phyloP scores from a whole-genome alignment of 805 yeast genomes.

The Suhomyces emberorum region DNA sequence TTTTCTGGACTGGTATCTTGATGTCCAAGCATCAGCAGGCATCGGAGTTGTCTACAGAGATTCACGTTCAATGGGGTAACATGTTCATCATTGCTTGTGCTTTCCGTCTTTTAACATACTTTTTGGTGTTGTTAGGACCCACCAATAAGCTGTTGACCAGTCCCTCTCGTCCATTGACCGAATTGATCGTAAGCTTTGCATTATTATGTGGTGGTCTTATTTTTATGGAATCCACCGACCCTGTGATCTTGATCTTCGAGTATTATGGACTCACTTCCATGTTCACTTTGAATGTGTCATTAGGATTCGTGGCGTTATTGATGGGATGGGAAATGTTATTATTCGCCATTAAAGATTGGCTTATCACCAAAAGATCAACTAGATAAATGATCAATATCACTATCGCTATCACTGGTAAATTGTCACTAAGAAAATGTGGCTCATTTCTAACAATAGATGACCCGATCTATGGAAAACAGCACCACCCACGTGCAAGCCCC shows the following conservation, averaged over 20 bases:
- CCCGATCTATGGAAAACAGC: too few species aligned
- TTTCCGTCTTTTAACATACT: slow-evolving; percentile 65
- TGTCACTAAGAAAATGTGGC: too few species aligned
- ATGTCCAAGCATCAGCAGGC: slow-evolving; percentile 96
- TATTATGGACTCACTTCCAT: slow-evolving; percentile 80
- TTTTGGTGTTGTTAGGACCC: slow-evolving; percentile 48
- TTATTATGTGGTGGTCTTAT: slow-evolving; percentile 85
- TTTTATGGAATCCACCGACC: slow-evolving; percentile 90
- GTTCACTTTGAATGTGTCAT: slow-evolving; percentile 86
- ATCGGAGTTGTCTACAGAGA: slow-evolving; percentile 66
- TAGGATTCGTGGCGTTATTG: slow-evolving; percentile 71
- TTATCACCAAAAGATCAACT: slow-evolving; percentile 20
- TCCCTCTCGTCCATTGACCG: slow-evolving; percentile 74
- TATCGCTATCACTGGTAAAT: too few species aligned
- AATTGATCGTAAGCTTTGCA: slow-evolving; percentile 73
- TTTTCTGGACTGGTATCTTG: slow-evolving; percentile 93
- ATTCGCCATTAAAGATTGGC: slow-evolving; percentile 58
- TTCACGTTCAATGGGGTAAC: slow-evolving; percentile 93
- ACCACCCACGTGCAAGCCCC: too few species aligned
- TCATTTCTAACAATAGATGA: too few species aligned
- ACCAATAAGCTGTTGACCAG: slow-evolving; percentile 16
- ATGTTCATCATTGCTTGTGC: slow-evolving; percentile 78
- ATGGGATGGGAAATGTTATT: slow-evolving; percentile 88
- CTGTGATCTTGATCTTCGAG: slow-evolving; percentile 75
- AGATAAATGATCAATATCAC: too few species aligned